Base-by-base conservation (phyloP, 306 rosid species). In the Rosa rugosa region DNA sequence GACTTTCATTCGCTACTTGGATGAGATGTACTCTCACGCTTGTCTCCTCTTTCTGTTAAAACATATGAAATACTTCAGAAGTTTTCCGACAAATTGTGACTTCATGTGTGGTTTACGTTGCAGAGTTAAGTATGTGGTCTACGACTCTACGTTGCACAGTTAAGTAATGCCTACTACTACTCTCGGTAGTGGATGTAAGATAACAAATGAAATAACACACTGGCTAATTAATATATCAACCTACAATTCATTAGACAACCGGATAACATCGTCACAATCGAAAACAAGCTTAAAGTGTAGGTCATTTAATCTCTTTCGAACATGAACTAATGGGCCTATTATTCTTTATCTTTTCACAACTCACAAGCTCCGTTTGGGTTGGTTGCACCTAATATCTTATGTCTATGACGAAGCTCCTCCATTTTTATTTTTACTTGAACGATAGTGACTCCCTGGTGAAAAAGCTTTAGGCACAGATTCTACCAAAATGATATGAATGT, bases 41-140 rank as follows among this genome's bases (percentile, higher is more conserved):
- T 10, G 76, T 74, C 81, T 83, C 89, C 71, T 80, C 76, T 14
- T 25, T 86, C 91, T 87, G 87, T 75, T 2, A 36, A 40, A 11
- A 65, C 16, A 72, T 8, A 8, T 10, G 17, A 49, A 13, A 27
- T 45, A 50, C 18, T 16, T 75, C 3, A 22, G 11, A 22, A 20
- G 31, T 3, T n/a, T 49, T 12, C 47, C 41, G 3, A 27, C 18
- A 13, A 62, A 62, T 22, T 20, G 27, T n/a, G 2, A 54, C 13
- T 22, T 57, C 63, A 22, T 59, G 22, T 20, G 62, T 54, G 62
- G 7, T n/a, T 11, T 18, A 54, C 5, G 59, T 20, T n/a, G 6
- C 22, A 51, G 1, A 31, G 36, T 31, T 31, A 31, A 31, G 36
- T 31, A 31, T 31, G 3, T 31, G 3, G 36, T 31, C 36, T 31